Conservation (phyloP, 2,329 filamentous ascomycete genomes). For the Aureobasidium zeae region DNA sequence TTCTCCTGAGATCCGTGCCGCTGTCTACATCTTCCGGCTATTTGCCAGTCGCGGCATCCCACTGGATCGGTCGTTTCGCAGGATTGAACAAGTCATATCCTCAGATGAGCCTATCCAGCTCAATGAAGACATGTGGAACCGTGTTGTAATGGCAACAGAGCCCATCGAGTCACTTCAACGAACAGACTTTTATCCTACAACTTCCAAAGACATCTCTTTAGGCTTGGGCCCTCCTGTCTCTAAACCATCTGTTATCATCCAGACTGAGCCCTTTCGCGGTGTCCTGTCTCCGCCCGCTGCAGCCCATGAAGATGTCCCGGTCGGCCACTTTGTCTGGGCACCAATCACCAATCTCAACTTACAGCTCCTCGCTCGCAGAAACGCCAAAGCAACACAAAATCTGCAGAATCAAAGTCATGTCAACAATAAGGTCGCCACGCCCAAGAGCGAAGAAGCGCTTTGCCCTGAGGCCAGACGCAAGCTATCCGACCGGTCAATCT, state of each 20-base stretch:
- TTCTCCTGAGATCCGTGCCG: neutral
- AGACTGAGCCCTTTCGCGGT: constrained; percentile 4
- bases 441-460: neutral
- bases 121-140: neutral
- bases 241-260: neutral
- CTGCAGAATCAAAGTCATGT: neutral
- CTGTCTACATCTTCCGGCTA: neutral
- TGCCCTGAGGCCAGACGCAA: neutral
- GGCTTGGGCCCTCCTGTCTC: neutral
- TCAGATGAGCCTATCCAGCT: too few relatives aligned
- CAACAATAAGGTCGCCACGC: neutral
- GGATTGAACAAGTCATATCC: too few relatives aligned
- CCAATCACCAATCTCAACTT: neutral
- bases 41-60: neutral
- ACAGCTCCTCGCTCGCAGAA: neutral
- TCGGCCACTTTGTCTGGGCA: neutral
- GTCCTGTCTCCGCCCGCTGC: neutral
- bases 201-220: neutral
- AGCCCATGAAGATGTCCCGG: neutral
- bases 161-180: neutral
- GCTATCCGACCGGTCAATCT: neutral
- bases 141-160: neutral
- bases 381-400: neutral
- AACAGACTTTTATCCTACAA: neutral
- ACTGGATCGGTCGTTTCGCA: too few relatives aligned